These are phyloP conservation scores for Xylariales sp. DNA, from an alignment of 2,329 filamentous ascomycete genomes.

Conservation along the genomic window DNA sequence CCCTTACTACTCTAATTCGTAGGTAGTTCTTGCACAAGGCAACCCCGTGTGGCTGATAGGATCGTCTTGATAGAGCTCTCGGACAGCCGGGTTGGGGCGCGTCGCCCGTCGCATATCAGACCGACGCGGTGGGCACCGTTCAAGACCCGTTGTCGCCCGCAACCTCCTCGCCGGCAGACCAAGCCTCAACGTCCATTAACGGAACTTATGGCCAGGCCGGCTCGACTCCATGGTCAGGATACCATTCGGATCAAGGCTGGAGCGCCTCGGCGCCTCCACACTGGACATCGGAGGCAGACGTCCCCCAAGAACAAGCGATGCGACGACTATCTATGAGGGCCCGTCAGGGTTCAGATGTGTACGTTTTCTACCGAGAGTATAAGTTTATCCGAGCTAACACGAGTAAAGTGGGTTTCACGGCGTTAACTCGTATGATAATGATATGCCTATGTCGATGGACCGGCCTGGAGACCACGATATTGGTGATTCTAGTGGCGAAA, in stretches of 20 bases:
- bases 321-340: conserved; percentile 24
- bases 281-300: background rate
- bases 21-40: background rate
- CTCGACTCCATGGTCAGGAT: background rate
- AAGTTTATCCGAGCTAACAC: conserved; percentile 16
- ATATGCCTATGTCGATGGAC: background rate
- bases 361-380: conserved; percentile 5
- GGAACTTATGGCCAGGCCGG: background rate
- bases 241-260: background rate
- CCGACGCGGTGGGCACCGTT: background rate
- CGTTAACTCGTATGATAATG: background rate
- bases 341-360: conserved; percentile 28
- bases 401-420: background rate
- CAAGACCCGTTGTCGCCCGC: background rate
- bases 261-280: background rate
- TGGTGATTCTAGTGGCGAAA: conserved; percentile 14
- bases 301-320: background rate
- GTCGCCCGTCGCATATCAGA: background rate
- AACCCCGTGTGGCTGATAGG: conserved; percentile 9
- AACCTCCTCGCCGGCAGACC: background rate
- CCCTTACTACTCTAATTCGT: conserved; percentile 1
- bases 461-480: conserved; percentile 4
- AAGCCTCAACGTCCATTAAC: background rate
- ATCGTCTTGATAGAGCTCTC: background rate
- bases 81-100: background rate